Conservation (phyloP, 495 filamentous ascomycete genomes). For the Podospora tetraspora region DNA sequence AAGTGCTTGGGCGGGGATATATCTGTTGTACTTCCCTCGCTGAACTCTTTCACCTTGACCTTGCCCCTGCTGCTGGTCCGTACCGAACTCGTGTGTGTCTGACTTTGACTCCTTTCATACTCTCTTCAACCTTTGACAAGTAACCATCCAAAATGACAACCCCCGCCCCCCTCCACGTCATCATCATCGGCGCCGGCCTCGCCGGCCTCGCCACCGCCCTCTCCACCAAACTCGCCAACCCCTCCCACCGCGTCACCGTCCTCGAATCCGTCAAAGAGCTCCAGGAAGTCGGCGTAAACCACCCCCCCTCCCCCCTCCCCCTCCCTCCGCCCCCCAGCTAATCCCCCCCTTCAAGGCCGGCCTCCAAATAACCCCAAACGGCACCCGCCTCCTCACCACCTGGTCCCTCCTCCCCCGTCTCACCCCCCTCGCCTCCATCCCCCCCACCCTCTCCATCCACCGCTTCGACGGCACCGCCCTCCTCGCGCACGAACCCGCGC, state of each 20-base stretch:
- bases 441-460: conserved; percentile 51
- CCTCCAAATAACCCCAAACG: conserved; percentile 51
- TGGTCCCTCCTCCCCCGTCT: conserved; percentile 49
- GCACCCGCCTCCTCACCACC: conserved; percentile 39
- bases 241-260: conserved; percentile 47
- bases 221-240: conserved; percentile 46
- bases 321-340: not conserved
- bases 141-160: not conserved
- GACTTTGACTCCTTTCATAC: too few relatives aligned
- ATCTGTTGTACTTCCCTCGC: not conserved
- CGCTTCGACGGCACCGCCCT: conserved; percentile 52
- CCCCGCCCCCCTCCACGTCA: conserved; percentile 25
- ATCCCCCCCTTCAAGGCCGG: conserved; percentile 36
- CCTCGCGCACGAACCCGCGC: conserved; percentile 47
- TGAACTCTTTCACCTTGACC: not conserved
- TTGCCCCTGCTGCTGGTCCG: not conserved
- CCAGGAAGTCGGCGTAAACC: conserved; percentile 44
- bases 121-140: too few relatives aligned
- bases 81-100: too few relatives aligned
- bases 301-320: not conserved
- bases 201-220: conserved; percentile 54
- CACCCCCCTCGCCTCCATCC: conserved; percentile 45
- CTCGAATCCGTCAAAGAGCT: conserved; percentile 44
- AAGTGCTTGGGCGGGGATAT: not conserved
- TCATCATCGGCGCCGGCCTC: conserved; percentile 54